phyloP scores from a whole-genome alignment of 1,284 basidiomycete species.

The Fomitopsis pinicola region DNA sequence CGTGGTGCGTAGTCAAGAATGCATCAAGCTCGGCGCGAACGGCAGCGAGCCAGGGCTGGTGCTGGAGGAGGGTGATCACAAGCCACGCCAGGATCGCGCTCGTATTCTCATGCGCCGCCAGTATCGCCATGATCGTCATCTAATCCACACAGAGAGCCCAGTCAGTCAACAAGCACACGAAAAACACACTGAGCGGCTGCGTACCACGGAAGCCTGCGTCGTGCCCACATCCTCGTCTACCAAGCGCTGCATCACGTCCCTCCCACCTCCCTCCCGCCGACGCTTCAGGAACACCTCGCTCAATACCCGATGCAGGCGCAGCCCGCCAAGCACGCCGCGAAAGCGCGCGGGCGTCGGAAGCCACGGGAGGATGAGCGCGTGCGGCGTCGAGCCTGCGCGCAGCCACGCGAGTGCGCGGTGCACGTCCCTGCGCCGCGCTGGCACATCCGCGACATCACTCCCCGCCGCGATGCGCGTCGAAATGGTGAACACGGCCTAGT shows the following conservation, averaged over 20 bases:
- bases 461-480: not conserved
- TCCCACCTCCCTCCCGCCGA: not conserved
- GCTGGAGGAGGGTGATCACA: not conserved
- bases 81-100: slow-evolving; percentile 2
- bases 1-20: not conserved
- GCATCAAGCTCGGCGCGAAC: not conserved
- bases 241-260: not conserved
- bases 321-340: not conserved
- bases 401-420: not conserved
- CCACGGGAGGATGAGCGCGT: not conserved
- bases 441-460: not conserved
- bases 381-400: not conserved
- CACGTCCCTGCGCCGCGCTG: not conserved
- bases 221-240: not conserved
- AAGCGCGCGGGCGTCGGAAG: slow-evolving; percentile 1
- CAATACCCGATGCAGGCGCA: not conserved
- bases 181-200: not conserved
- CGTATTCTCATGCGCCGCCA: not conserved
- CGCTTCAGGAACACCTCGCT: not conserved
- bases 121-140: not conserved
- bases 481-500: not conserved
- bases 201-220: not conserved
- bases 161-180: not conserved
- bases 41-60: not conserved
- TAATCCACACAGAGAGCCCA: not conserved